phyloP scores from a whole-genome alignment of 2,329 filamentous ascomycete genomes.

The Westerdykella aurantiaca region DNA sequence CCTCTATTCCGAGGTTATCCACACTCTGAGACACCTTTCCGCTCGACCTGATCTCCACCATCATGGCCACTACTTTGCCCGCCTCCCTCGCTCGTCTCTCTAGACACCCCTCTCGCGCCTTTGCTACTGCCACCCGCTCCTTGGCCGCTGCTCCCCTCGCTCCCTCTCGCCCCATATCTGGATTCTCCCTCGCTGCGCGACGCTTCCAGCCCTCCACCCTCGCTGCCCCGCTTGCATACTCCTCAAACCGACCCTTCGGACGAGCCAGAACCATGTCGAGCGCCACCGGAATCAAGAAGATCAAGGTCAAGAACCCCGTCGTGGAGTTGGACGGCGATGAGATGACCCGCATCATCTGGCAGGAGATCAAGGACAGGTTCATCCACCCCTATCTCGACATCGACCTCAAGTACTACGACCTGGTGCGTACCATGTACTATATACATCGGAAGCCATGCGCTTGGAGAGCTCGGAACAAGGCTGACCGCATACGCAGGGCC shows the following conservation, averaged over 20 bases:
- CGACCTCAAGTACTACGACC: conserved; percentile 96
- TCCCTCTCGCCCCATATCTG: background rate
- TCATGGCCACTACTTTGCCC: background rate
- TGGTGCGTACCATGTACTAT: conserved; percentile 41
- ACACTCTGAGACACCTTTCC: background rate
- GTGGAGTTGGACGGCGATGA: conserved; percentile 91
- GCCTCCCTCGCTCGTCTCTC: background rate
- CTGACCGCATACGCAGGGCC: conserved; percentile 48
- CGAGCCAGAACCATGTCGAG: conserved; percentile 32
- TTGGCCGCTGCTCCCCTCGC: background rate
- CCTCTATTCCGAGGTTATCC: background rate
- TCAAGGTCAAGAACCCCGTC: conserved; percentile 98
- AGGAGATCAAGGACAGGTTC: conserved; percentile 99
- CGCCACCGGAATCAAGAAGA: conserved; percentile 85
- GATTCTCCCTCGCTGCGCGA: background rate
- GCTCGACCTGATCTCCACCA: background rate
- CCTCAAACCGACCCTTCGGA: background rate
- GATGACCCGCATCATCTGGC: conserved; percentile 99
- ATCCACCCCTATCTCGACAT: conserved; percentile 94
- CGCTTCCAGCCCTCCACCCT: background rate
- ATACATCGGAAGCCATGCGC: background rate
- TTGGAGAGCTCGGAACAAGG: background rate
- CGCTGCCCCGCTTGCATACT: background rate
- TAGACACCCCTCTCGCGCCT: background rate
- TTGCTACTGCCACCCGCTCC: background rate